A percentile compares a stretch with the other conserved stretches of the same genome.
phyloP scores from a whole-genome alignment of 495 filamentous ascomycete genomes.

The Xylaria intraflava region DNA sequence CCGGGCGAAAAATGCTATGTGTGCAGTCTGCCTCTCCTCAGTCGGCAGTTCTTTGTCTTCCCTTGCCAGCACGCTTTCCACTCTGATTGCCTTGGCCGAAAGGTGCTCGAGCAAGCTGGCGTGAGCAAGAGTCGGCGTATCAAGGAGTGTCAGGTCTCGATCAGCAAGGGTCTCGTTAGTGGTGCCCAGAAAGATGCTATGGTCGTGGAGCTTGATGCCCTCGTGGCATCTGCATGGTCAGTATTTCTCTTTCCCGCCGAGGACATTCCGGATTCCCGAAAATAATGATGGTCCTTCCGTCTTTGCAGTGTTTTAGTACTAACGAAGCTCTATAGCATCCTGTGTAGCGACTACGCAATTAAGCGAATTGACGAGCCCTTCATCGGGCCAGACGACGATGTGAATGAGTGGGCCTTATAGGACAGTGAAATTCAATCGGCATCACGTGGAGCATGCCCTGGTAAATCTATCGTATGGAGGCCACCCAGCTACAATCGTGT shows the following conservation, averaged over 20 bases:
- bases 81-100: slow-evolving; percentile 79
- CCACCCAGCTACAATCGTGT: not conserved
- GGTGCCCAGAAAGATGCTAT: slow-evolving; percentile 68
- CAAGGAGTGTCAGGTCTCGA: slow-evolving; percentile 71
- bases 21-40: slow-evolving; percentile 77
- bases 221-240: slow-evolving; percentile 77
- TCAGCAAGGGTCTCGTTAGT: slow-evolving; percentile 62
- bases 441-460: not conserved
- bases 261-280: not conserved
- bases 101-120: slow-evolving; percentile 68
- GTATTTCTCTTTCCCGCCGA: slow-evolving; percentile 21
- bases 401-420: slow-evolving; percentile 78
- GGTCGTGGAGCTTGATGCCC: slow-evolving; percentile 78
- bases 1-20: slow-evolving; percentile 90
- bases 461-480: not conserved
- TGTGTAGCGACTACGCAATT: slow-evolving; percentile 92
- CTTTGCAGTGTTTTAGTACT: not conserved
- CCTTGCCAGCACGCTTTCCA: slow-evolving; percentile 98
- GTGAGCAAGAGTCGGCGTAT: slow-evolving; percentile 74
- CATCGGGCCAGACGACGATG: slow-evolving; percentile 60
- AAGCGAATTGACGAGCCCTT: slow-evolving; percentile 91
- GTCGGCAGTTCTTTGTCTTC: slow-evolving; percentile 93
- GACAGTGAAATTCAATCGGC: not conserved
- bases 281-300: not conserved
- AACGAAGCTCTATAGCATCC: slow-evolving; percentile 48